phyloP scores from a whole-genome alignment of 306 rosid species.

The Castanea mollissima region DNA sequence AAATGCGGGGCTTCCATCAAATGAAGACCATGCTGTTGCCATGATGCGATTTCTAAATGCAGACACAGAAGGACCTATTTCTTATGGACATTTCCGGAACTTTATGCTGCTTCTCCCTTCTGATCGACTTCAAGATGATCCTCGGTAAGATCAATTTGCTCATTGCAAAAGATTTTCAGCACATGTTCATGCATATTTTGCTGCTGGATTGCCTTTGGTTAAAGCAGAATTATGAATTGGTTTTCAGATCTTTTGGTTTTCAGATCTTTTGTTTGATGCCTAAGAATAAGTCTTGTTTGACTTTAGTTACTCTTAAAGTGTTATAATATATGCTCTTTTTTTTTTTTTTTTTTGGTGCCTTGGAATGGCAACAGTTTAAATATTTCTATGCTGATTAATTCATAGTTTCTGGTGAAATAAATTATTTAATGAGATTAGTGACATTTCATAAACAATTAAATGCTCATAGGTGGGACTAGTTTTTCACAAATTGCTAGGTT shows the following conservation, averaged over 20 bases:
- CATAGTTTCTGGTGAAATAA: not conserved
- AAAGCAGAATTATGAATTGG: not conserved
- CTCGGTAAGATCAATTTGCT: conserved; percentile 64
- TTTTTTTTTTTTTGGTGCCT: not conserved
- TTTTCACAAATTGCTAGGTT: conserved; percentile 6
- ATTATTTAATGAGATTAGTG: not conserved
- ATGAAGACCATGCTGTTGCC: conserved; percentile 97
- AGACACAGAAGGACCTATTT: conserved; percentile 85
- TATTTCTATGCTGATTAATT: not conserved
- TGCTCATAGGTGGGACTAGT: not conserved
- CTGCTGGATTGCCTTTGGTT: not conserved
- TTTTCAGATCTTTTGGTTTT: not conserved
- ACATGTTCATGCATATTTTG: not conserved
- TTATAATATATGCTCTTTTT: not conserved
- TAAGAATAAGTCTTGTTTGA: not conserved
- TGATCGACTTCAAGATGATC: conserved; percentile 97
- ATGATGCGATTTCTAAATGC: conserved; percentile 98
- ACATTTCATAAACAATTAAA: not conserved
- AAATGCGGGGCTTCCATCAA: conserved; percentile 94
- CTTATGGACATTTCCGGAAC: conserved; percentile 97
- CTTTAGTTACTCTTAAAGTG: not conserved
- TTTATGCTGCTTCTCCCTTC: conserved; percentile 98
- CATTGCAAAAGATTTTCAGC: conserved; percentile 8
- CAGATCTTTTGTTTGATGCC: not conserved
- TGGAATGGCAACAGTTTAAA: not conserved